Conservation (phyloP, 2,329 filamentous ascomycete species). For the Tolypocladium paradoxum region DNA sequence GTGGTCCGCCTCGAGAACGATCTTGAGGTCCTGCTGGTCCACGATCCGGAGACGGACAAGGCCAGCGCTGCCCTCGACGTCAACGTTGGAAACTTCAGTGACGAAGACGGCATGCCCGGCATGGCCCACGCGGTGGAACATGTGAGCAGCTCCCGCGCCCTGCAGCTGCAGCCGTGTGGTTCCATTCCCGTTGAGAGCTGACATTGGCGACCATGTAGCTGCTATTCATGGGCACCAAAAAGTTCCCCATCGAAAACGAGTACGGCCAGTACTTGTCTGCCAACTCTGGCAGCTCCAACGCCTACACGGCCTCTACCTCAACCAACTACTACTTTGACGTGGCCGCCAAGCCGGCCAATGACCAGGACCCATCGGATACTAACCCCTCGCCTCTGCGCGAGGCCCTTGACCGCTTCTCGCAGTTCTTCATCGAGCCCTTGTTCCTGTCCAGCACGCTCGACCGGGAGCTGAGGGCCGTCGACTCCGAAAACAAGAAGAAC, state of each 20-base stretch:
- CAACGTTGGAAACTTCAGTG: slow-evolving; percentile 91
- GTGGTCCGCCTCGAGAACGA: slow-evolving; percentile 78
- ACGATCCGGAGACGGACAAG: slow-evolving; percentile 93
- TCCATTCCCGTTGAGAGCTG: slow-evolving; percentile 5
- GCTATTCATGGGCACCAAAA: slow-evolving; percentile 97
- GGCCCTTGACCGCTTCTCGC: slow-evolving; percentile 80
- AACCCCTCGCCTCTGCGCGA: slow-evolving; percentile 59
- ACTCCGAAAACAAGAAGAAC: slow-evolving; percentile 97
- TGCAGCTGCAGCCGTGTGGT: background rate
- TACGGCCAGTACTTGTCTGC: slow-evolving; percentile 89
- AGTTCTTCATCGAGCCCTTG: slow-evolving; percentile 84
- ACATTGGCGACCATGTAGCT: slow-evolving; percentile 33
- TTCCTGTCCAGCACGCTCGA: slow-evolving; percentile 80
- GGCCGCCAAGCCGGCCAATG: slow-evolving; percentile 62
- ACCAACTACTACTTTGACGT: slow-evolving; percentile 99
- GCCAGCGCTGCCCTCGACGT: slow-evolving; percentile 92
- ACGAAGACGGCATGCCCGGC: slow-evolving; percentile 80
- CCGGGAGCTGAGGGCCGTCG: slow-evolving; percentile 76
- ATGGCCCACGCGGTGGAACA: slow-evolving; percentile 96
- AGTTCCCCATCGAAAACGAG: slow-evolving; percentile 91
- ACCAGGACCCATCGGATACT: slow-evolving; percentile 40
- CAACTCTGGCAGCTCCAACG: slow-evolving; percentile 87
- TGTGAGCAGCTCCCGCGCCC: slow-evolving; percentile 29
- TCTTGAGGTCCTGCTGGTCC: slow-evolving; percentile 83
- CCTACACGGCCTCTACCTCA: slow-evolving; percentile 84